A percentile compares a stretch with the other conserved stretches of the same genome.
Evolutionary conservation across 2,329 filamentous ascomycete species (phyloP).

Genomic region (Aspergillus neotritici): DNA sequence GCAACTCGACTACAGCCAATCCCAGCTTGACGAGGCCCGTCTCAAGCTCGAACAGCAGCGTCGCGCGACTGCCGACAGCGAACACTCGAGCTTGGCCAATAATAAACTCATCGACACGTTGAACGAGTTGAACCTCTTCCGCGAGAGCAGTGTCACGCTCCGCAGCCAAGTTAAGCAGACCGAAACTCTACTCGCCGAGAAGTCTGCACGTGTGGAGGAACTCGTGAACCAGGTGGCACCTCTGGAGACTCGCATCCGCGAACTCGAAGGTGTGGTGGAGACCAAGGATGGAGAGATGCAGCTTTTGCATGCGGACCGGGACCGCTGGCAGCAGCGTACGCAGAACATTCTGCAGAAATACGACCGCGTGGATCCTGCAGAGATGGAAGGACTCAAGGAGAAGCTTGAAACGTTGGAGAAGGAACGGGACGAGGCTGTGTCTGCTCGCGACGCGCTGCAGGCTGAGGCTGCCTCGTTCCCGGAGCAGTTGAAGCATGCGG

Average conservation of each 20-base stretch:
- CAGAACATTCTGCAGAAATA: slow-evolving; percentile 96
- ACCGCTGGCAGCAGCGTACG: slow-evolving; percentile 91
- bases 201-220: slow-evolving; percentile 67
- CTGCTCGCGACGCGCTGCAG: slow-evolving; percentile 47
- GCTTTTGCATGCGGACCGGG: slow-evolving; percentile 82
- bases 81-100: slow-evolving; percentile 69
- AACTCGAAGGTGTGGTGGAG: slow-evolving; percentile 74
- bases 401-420: slow-evolving; percentile 61
- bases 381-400: slow-evolving; percentile 83
- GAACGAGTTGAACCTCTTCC: slow-evolving; percentile 90
- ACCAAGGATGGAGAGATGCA: slow-evolving; percentile 84
- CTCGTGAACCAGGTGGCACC: slow-evolving; percentile 73
- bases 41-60: slow-evolving; percentile 89
- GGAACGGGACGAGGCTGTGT: slow-evolving; percentile 61
- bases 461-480: slow-evolving; percentile 46
- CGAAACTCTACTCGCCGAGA: slow-evolving; percentile 69
- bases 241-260: slow-evolving; percentile 70
- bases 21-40: slow-evolving; percentile 80
- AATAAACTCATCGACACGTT: slow-evolving; percentile 91
- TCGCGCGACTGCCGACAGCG: slow-evolving; percentile 65
- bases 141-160: slow-evolving; percentile 87
- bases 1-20: slow-evolving; percentile 79
- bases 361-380: slow-evolving; percentile 87
- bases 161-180: slow-evolving; percentile 79
- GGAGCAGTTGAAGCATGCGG: slow-evolving; percentile 42